A percentile compares a stretch with the other conserved stretches of the same genome.
Conservation (phyloP, 208 protist genomes). For the Porcisia deanei region DNA sequence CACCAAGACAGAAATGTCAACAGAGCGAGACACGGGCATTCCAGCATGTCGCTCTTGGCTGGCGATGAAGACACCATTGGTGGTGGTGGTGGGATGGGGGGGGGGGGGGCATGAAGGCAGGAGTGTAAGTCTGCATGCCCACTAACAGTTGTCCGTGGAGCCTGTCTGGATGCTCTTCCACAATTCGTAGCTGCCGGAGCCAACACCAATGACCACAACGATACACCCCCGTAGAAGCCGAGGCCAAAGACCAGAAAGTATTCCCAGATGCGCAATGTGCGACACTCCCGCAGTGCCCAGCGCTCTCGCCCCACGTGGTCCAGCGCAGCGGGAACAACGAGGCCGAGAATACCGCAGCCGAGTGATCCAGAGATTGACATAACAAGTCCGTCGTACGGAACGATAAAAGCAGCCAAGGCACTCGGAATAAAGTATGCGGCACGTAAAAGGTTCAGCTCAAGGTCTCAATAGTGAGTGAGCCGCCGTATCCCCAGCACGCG, state of each 20-base stretch:
- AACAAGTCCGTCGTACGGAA: slow-evolving; percentile 61
- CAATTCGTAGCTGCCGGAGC: slow-evolving; percentile 48
- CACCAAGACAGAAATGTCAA: background rate
- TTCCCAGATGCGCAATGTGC: slow-evolving; percentile 46
- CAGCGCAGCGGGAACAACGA: slow-evolving; percentile 51
- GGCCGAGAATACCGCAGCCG: slow-evolving; percentile 50
- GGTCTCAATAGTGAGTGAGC: slow-evolving; percentile 42
- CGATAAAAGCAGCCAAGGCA: slow-evolving; percentile 40
- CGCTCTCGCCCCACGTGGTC: slow-evolving; percentile 54
- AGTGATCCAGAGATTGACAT: slow-evolving; percentile 53
- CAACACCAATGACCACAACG: slow-evolving; percentile 46
- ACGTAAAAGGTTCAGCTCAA: slow-evolving; percentile 48
- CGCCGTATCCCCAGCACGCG: slow-evolving; percentile 46
- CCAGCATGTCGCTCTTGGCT: background rate
- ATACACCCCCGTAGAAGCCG: slow-evolving; percentile 51
- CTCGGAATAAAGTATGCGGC: slow-evolving; percentile 33
- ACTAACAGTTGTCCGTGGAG: slow-evolving; percentile 38
- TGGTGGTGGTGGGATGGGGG: background rate
- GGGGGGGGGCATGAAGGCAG: background rate
- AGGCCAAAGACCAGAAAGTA: slow-evolving; percentile 45
- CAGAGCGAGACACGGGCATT: background rate
- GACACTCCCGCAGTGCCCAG: slow-evolving; percentile 30
- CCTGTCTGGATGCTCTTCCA: slow-evolving; percentile 51
- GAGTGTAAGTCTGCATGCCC: background rate
- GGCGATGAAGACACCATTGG: background rate